Evolutionary conservation across 257 asterid genomes (phyloP).

Genomic region (Nicotiana sylvestris): DNA sequence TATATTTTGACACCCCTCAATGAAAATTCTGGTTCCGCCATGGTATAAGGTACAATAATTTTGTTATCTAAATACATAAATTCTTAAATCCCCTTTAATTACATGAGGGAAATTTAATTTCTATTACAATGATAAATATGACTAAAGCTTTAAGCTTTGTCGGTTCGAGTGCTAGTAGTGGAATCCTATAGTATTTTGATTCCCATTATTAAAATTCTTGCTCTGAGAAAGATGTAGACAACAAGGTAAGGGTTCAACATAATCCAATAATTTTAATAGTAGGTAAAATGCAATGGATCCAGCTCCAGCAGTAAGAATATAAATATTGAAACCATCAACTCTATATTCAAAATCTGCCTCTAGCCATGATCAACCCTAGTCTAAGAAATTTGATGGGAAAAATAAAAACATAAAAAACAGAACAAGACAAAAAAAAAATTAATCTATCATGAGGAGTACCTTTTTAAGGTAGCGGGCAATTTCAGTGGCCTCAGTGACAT

Average conservation of each 20-base stretch:
- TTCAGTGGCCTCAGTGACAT: conserved; percentile 73
- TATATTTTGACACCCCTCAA: no score
- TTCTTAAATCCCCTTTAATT: background rate
- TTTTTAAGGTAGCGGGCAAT: conserved; percentile 75
- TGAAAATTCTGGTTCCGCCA: no score
- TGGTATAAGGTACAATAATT: no score
- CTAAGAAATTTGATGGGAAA: background rate
- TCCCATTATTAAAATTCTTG: background rate
- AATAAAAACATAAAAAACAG: background rate
- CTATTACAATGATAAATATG: background rate
- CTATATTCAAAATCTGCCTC: no score
- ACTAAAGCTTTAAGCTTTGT: background rate
- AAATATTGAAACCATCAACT: no score
- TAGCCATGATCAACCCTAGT: background rate
- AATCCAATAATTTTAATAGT: background rate
- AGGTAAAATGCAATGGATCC: no score
- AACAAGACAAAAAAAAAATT: background rate
- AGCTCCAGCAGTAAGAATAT: no score
- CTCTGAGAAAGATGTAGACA: background rate
- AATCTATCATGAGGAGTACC: conserved; percentile 22
- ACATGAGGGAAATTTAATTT: background rate
- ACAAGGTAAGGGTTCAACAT: background rate
- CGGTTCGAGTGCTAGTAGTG: background rate
- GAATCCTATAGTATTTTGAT: background rate
- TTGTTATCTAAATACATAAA: no score